Percentiles rank a stretch among this genome's conserved stretches.
Conservation (phyloP, 352 stramenopile genomes). For the Phytophthora lateralis region DNA sequence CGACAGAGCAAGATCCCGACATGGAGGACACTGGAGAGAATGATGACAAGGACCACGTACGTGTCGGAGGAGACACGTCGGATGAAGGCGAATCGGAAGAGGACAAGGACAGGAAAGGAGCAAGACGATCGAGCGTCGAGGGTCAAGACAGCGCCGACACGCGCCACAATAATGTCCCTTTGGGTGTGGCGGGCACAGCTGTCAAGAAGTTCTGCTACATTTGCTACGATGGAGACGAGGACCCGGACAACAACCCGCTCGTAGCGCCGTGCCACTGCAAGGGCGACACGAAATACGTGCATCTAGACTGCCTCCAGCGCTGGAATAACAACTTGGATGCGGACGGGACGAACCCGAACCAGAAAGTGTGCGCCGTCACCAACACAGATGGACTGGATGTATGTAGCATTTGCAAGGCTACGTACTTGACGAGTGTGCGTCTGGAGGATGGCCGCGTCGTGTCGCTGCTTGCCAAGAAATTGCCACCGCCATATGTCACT, state of each 20-base stretch:
- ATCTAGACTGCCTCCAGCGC: slow-evolving; percentile 92
- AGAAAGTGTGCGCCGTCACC: slow-evolving; percentile 90
- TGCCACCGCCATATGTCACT: slow-evolving; percentile 89
- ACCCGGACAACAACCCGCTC: slow-evolving; percentile 84
- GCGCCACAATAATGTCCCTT: slow-evolving; percentile 29
- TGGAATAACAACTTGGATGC: slow-evolving; percentile 92
- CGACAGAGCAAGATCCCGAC: slow-evolving; percentile 41
- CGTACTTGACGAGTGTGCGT: slow-evolving; percentile 89
- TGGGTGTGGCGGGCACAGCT: slow-evolving; percentile 48
- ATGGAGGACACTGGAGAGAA: slow-evolving; percentile 46
- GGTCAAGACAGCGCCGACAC: slow-evolving; percentile 17
- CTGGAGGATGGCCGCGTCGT: slow-evolving; percentile 87
- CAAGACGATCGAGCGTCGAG: slow-evolving; percentile 19
- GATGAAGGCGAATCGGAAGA: slow-evolving; percentile 84
- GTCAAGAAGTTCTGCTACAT: slow-evolving; percentile 91
- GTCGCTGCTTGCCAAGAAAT: slow-evolving; percentile 86
- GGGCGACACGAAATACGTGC: slow-evolving; percentile 92
- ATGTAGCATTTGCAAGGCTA: slow-evolving; percentile 92
- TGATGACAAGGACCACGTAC: slow-evolving; percentile 37
- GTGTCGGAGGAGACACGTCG: slow-evolving; percentile 61
- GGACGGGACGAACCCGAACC: slow-evolving; percentile 78
- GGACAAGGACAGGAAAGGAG: slow-evolving; percentile 63
- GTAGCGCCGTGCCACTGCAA: slow-evolving; percentile 92
- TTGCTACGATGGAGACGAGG: slow-evolving; percentile 92
- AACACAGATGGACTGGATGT: slow-evolving; percentile 89